Evolutionary conservation across 305 asterid genomes (phyloP).

Genomic region (Fraxinus baroniana): DNA sequence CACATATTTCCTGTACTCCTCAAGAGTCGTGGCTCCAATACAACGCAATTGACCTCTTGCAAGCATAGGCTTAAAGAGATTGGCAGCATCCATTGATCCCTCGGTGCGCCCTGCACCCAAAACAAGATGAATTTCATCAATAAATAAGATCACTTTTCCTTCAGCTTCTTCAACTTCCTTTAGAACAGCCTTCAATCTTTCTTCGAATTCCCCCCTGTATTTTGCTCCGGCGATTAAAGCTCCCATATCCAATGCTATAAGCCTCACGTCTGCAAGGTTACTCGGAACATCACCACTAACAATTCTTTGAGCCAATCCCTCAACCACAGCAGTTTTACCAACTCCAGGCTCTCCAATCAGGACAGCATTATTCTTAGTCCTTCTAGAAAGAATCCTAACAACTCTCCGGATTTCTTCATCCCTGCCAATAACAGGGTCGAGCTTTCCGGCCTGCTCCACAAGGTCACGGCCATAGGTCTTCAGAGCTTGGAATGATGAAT

Average conservation of each 20-base stretch:
- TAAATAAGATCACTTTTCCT: slow-evolving; percentile 75
- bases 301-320: slow-evolving; percentile 83
- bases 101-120: slow-evolving; percentile 86
- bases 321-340: slow-evolving; percentile 86
- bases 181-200: slow-evolving; percentile 70
- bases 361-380: slow-evolving; percentile 84
- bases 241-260: slow-evolving; percentile 87
- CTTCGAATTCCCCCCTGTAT: slow-evolving; percentile 84
- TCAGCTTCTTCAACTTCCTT: slow-evolving; percentile 91
- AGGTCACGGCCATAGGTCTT: slow-evolving; percentile 92
- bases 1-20: slow-evolving; percentile 79
- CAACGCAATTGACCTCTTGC: slow-evolving; percentile 83
- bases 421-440: slow-evolving; percentile 85
- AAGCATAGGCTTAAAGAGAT: slow-evolving; percentile 86
- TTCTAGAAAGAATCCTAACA: slow-evolving; percentile 71
- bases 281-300: slow-evolving; percentile 75
- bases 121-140: slow-evolving; percentile 79
- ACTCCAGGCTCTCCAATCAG: slow-evolving; percentile 93
- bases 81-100: slow-evolving; percentile 92
- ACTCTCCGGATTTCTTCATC: slow-evolving; percentile 84
- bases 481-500: slow-evolving; percentile 64
- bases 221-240: slow-evolving; percentile 86
- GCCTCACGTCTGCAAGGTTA: slow-evolving; percentile 70
- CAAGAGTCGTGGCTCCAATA: slow-evolving; percentile 79
- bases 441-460: slow-evolving; percentile 86